These are phyloP conservation scores for Lecanicillium sp. DNA, from an alignment of 2,329 filamentous ascomycete species.

Conservation along the genomic window DNA sequence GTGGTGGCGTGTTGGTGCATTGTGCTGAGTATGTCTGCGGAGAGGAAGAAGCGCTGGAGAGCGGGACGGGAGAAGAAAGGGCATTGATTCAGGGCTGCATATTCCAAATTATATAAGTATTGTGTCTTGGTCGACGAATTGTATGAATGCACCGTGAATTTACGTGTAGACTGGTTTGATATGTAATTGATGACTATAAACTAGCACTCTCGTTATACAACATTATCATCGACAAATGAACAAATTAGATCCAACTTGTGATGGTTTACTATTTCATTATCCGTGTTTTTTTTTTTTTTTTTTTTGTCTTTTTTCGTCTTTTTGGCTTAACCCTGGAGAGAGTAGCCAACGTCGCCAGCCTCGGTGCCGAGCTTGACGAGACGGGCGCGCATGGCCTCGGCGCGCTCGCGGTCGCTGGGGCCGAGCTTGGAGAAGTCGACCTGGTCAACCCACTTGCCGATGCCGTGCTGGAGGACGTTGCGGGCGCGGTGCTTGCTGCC, in stretches of 20 bases:
- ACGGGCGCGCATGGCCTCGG: constrained; percentile 57
- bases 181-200: too few relatives aligned
- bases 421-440: constrained; percentile 49
- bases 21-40: constrained; percentile 4
- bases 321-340: constrained; percentile 44
- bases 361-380: constrained; percentile 57
- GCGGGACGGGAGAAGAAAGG: background rate
- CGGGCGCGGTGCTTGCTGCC: constrained; percentile 54
- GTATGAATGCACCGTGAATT: too few relatives aligned
- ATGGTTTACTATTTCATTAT: background rate
- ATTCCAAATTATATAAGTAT: background rate
- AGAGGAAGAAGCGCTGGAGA: background rate
- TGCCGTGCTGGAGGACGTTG: constrained; percentile 70
- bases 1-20: background rate
- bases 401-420: constrained; percentile 40
- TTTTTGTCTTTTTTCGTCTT: background rate
- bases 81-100: background rate
- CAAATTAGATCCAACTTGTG: background rate
- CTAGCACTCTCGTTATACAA: constrained; percentile 3
- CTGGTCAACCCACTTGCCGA: constrained; percentile 58
- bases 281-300: background rate
- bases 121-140: too few relatives aligned
- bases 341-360: constrained; percentile 58
- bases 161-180: too few relatives aligned
- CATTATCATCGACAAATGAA: background rate